Evolutionary conservation across 495 filamentous ascomycete genomes (phyloP).

Genomic region (Penicillium odoratum): DNA sequence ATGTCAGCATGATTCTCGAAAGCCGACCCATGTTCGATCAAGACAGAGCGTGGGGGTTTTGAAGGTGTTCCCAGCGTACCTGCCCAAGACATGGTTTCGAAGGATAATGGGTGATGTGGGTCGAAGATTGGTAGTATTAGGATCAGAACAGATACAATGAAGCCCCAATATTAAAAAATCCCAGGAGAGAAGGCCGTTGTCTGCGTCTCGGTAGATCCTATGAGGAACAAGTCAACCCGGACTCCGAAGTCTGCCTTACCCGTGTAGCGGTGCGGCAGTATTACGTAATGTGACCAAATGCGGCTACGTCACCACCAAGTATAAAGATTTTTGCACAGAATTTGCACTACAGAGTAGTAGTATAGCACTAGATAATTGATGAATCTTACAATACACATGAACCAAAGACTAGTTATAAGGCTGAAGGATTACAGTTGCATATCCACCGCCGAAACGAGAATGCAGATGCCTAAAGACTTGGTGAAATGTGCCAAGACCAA

Average conservation of each 20-base stretch:
- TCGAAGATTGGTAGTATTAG: background rate
- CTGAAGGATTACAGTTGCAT: slow-evolving; percentile 5
- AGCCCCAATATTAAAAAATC: background rate
- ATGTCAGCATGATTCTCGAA: slow-evolving; percentile 4
- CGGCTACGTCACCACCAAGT: slow-evolving; percentile 25
- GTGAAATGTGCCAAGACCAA: slow-evolving; percentile 13
- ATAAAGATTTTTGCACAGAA: background rate
- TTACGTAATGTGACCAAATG: slow-evolving; percentile 18
- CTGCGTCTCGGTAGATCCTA: background rate
- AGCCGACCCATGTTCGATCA: background rate
- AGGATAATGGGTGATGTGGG: background rate
- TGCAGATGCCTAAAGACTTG: slow-evolving; percentile 18
- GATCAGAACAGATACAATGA: too few species aligned
- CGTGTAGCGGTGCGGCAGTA: slow-evolving; percentile 21
- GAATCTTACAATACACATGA: background rate
- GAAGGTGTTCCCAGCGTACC: slow-evolving; percentile 37
- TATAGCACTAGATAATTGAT: background rate
- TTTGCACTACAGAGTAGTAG: background rate
- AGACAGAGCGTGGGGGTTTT: background rate
- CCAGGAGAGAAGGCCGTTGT: background rate
- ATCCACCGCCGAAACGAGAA: slow-evolving; percentile 10
- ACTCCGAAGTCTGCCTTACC: slow-evolving; percentile 2
- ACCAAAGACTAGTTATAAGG: background rate
- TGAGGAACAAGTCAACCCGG: background rate
- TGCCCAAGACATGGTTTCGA: slow-evolving; percentile 62